Conservation (phyloP, 2,329 filamentous ascomycete genomes). For the Apiospora pterosperma region DNA sequence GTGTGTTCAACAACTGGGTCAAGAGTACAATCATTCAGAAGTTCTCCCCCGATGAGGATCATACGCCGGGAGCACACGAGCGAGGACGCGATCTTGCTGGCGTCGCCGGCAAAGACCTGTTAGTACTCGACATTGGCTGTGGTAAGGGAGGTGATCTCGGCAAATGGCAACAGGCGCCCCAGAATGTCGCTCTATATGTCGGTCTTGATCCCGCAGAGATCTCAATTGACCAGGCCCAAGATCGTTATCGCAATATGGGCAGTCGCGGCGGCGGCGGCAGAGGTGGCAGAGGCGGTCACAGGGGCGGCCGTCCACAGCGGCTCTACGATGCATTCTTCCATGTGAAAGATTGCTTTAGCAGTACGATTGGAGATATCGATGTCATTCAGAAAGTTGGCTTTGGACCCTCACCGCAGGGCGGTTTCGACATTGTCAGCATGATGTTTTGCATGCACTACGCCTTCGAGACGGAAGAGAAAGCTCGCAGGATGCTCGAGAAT, state of each 20-base stretch:
- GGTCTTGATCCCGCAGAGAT: constrained; percentile 91
- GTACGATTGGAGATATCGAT: constrained; percentile 75
- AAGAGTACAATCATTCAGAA: constrained; percentile 98
- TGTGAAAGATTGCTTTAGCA: constrained; percentile 88
- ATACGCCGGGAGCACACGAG: constrained; percentile 58
- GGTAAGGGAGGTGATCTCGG: constrained; percentile 93
- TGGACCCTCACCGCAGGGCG: constrained; percentile 70
- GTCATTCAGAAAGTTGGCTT: constrained; percentile 87
- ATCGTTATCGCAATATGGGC: constrained; percentile 74
- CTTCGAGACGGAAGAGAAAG: constrained; percentile 88
- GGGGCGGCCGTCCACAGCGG: constrained; percentile 46
- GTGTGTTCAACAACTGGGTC: constrained; percentile 98
- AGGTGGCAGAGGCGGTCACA: constrained; percentile 43
- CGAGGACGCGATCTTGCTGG: constrained; percentile 36
- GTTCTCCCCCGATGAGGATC: constrained; percentile 80
- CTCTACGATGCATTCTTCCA: constrained; percentile 85
- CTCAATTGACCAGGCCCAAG: constrained; percentile 84
- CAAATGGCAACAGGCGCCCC: constrained; percentile 95
- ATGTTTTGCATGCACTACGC: constrained; percentile 99
- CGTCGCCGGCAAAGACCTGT: constrained; percentile 56
- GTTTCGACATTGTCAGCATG: constrained; percentile 95
- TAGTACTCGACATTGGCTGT: constrained; percentile 91
- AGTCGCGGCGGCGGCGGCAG: constrained; percentile 52
- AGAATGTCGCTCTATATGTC: constrained; percentile 87
- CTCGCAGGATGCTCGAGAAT: constrained; percentile 88